phyloP scores from a whole-genome alignment of 495 filamentous ascomycete species.

The Penicillium cinerascens region DNA sequence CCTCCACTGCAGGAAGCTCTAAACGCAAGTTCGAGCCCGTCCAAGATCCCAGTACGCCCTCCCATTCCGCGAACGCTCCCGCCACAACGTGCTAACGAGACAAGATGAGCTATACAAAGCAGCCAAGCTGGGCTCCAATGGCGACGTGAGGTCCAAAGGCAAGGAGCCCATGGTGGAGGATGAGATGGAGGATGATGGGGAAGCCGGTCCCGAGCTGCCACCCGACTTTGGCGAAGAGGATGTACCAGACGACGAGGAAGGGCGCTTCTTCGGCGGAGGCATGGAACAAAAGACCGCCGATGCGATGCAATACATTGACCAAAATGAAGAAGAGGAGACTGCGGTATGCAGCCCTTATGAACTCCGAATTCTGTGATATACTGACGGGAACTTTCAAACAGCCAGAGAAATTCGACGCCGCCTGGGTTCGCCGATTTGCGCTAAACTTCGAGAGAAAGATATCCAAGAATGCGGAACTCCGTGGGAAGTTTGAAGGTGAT shows the following conservation, averaged over 20 bases:
- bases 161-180: slow-evolving; percentile 56
- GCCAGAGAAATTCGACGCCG: slow-evolving; percentile 74
- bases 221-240: slow-evolving; percentile 59
- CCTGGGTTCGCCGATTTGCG: slow-evolving; percentile 80
- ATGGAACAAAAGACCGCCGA: slow-evolving; percentile 75
- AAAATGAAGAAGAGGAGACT: slow-evolving; percentile 56
- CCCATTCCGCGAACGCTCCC: neutral
- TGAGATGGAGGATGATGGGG: slow-evolving; percentile 61
- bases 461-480: slow-evolving; percentile 85
- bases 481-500: slow-evolving; percentile 80
- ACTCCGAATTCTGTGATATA: neutral
- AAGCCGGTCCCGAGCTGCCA: slow-evolving; percentile 66
- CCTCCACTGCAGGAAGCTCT: slow-evolving; percentile 38
- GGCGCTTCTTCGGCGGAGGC: slow-evolving; percentile 92
- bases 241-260: slow-evolving; percentile 78
- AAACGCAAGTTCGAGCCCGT: slow-evolving; percentile 77
- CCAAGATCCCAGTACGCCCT: slow-evolving; percentile 63
- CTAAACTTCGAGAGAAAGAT: slow-evolving; percentile 90
- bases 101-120: slow-evolving; percentile 81
- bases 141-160: slow-evolving; percentile 60
- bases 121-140: slow-evolving; percentile 63
- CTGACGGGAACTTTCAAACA: slow-evolving; percentile 21
- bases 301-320: slow-evolving; percentile 87
- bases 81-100: slow-evolving; percentile 19
- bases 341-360: slow-evolving; percentile 23